Percentiles rank a stretch among this genome's conserved stretches.
Evolutionary conservation across 495 filamentous ascomycete species (phyloP).

Genomic region (Hyphodiscus hymeniophilus): DNA sequence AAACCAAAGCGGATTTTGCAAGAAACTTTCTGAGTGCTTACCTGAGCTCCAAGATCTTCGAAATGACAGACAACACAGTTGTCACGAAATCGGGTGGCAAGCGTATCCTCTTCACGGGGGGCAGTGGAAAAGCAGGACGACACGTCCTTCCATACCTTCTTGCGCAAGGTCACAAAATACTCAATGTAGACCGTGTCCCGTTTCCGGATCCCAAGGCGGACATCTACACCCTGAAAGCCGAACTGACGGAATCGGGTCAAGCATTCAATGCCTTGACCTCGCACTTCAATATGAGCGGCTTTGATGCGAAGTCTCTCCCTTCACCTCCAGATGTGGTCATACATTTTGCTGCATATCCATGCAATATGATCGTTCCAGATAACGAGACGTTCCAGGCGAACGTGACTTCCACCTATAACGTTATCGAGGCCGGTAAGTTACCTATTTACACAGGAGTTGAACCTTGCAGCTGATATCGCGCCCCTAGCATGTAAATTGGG

Average conservation of each 20-base stretch:
- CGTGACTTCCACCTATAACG: constrained; percentile 42
- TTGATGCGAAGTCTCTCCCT: constrained; percentile 30
- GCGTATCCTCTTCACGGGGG: too few relatives aligned
- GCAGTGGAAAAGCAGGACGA: constrained; percentile 45
- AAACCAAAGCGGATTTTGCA: too few relatives aligned
- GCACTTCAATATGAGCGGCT: constrained; percentile 42
- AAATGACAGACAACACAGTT: too few relatives aligned
- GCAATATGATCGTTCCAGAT: constrained; percentile 46
- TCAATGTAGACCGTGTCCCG: constrained; percentile 48
- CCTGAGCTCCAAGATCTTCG: too few relatives aligned
- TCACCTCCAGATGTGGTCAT: constrained; percentile 46
- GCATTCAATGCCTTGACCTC: constrained; percentile 46
- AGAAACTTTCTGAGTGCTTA: too few relatives aligned
- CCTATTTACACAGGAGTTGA: too few relatives aligned
- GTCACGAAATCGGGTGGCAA: too few relatives aligned
- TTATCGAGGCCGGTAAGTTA: constrained; percentile 57
- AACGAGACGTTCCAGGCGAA: constrained; percentile 48
- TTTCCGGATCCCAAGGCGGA: constrained; percentile 29
- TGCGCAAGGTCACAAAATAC: constrained; percentile 38
- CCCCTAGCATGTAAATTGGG: constrained; percentile 44
- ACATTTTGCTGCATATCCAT: constrained; percentile 48
- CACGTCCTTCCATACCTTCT: constrained; percentile 46
- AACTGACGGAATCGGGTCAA: constrained; percentile 48
- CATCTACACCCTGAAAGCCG: constrained; percentile 47
- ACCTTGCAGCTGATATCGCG: too few relatives aligned